Evolutionary conservation across 495 filamentous ascomycete species (phyloP), one percentile per base, ranked within the genome.

Genomic region (Neurospora sp.): DNA sequence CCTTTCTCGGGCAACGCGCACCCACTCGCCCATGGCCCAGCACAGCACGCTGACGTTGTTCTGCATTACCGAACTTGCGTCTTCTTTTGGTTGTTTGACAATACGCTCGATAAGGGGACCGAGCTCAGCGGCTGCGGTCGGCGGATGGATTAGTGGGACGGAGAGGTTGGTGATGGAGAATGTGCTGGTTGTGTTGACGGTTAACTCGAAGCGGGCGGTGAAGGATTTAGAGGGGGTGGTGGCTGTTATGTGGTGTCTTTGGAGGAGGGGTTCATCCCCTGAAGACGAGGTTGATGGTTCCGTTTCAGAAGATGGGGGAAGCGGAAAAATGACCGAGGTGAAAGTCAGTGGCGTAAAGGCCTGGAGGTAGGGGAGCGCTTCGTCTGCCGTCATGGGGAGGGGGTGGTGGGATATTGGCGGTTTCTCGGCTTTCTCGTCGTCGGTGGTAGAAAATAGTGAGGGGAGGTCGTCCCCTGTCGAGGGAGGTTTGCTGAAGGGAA

Each of bases 341-440:
- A 87, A 89, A 31, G 81, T 78, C 3, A 91, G 78, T 1, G 87
- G 85, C 5, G 84, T 87, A 74, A 91, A 90, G 69, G 85, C 80
- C 76, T 86, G 83, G 0, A 90, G 84, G 76, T 85, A 89, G 8
- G 88, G 87, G 3, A 90, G 80, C 71, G 87, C 86, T 76, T 89
- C 85, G 2, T 82, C 83, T 14, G 82, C 80, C 0, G 81, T 77
- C 76, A 90, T 83, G 14, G 83, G 75, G 11, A 89, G 54, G 7
- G 89, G 88, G 70, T 84, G 82, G 76, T 90, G 86, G 1, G 88
- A 89, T 23, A 82, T 77, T 3, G 82, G 77, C 4, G 78, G 79
- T 10, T 76, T 78, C 2, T 80, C 72, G 23, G 81, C 73, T 1
- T 76, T 72, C 1, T 78, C 54, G 72, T 76, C 73, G 48, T 20